Base-by-base conservation (phyloP, 2,329 filamentous ascomycete species). In the Chaetomiaceae sp. region DNA sequence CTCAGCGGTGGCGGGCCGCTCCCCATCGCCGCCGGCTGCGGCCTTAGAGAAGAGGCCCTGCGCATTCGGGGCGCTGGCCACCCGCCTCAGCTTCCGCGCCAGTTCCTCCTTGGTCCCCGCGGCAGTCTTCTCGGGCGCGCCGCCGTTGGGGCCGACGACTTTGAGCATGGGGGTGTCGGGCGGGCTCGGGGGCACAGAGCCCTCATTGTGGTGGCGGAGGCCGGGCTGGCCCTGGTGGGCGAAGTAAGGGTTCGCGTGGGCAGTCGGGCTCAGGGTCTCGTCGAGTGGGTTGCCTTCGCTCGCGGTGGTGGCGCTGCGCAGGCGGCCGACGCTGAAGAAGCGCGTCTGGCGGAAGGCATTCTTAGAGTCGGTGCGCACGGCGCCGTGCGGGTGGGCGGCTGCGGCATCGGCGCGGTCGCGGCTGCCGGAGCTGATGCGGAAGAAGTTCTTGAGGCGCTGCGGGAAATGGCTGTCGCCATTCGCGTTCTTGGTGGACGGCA, bases 161-260 rank as follows among this genome's bases (percentile, higher is more conserved):
- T 86, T 86, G 56, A 91, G 73, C 51, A 80, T 81, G 17, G 91
- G 90, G 1, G 89, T 95, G 64, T 95, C 89, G 36, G 91, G 88
- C 24, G 93, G 91, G 51, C 90, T 95, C 11, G 89, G 88, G 12
- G 93, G 90, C 29, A 95, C 86, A 54, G 89, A 96, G 61, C 84
- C 87, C 57, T 93, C 88, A 66, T 97, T 95, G 71, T 94, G 89
- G 70, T 98, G 93, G 62, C 91, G 84, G 59, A 97, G 74, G 54
- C 88, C 87, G 4, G 93, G 93, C 58, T 89, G 89, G 47, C 93
- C 93, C 69, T 98, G 93, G 65, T 97, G 93, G 56, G 83, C 86
- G 67, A 97, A 98, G 69, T 98, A 98, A 15, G 93, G 93, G 65
- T 98, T 98, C 54, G 89, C 91, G 62, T 91, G 83, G 42, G 90